Percentiles rank a stretch among this genome's conserved stretches.
phyloP scores from a whole-genome alignment of 345 rosid genomes.

The Eucalyptus fibrosa region DNA sequence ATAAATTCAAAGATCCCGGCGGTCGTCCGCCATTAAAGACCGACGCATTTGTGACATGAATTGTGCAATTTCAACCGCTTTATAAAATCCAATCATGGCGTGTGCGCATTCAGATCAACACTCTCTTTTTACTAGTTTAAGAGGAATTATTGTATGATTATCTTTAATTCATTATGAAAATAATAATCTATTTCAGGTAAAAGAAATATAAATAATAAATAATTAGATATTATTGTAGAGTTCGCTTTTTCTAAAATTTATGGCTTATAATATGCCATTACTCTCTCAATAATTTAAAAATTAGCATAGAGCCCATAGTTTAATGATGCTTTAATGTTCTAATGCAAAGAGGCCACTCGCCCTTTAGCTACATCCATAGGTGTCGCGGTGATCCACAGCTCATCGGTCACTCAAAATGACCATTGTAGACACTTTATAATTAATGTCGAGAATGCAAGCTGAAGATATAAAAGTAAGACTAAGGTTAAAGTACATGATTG shows the following conservation, averaged over 20 bases:
- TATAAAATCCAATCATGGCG: not conserved
- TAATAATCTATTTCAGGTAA: too few species aligned
- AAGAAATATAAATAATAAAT: too few species aligned
- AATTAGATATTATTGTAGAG: too few species aligned
- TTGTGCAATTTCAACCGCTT: not conserved
- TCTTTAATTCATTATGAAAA: too few species aligned
- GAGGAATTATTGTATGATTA: too few species aligned
- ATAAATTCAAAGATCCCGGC: not conserved
- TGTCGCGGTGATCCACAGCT: rapidly evolving
- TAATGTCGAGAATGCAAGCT: rapidly evolving
- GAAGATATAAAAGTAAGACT: not conserved
- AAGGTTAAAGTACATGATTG: not conserved
- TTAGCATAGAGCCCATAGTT: rapidly evolving
- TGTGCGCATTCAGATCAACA: not conserved
- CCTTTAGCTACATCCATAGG: not conserved
- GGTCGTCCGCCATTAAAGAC: not conserved
- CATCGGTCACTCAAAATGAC: rapidly evolving
- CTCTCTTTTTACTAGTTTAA: not conserved
- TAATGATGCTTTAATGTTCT: too few species aligned
- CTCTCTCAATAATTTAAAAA: rapidly evolving
- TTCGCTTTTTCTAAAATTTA: rapidly evolving
- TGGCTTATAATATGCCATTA: rapidly evolving
- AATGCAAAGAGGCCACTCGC: too few species aligned
- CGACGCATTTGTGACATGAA: not conserved
- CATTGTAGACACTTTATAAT: rapidly evolving